phyloP scores from a whole-genome alignment of 306 rosid genomes.

The Hippophae gyantsensis region DNA sequence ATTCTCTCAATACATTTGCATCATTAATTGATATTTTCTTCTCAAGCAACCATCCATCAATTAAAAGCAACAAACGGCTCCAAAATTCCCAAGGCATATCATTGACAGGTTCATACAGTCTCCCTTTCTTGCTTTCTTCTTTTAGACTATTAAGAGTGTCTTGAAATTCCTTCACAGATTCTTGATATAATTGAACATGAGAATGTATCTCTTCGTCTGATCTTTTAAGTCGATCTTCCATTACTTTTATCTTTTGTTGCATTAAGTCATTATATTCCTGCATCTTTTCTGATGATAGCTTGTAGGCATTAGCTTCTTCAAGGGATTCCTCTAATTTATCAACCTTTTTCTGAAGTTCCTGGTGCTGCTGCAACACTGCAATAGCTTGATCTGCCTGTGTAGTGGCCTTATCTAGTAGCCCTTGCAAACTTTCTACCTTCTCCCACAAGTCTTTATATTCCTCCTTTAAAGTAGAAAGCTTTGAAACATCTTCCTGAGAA shows the following conservation, averaged over 20 bases:
- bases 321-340: constrained; percentile 73
- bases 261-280: constrained; percentile 49
- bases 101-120: constrained; percentile 53
- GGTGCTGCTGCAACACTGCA: constrained; percentile 62
- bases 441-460: constrained; percentile 55
- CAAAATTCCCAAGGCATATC: constrained; percentile 95
- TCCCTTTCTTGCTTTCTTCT: constrained; percentile 68
- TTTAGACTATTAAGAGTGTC: constrained; percentile 52
- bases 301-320: constrained; percentile 52
- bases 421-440: constrained; percentile 64
- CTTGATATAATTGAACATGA: constrained; percentile 72
- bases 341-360: constrained; percentile 67
- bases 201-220: constrained; percentile 80
- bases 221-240: constrained; percentile 74
- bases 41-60: constrained; percentile 91
- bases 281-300: constrained; percentile 67
- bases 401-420: constrained; percentile 60
- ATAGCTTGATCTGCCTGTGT: constrained; percentile 65
- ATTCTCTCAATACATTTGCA: constrained; percentile 63
- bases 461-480: constrained; percentile 44
- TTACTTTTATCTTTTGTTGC: constrained; percentile 64
- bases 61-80: constrained; percentile 69
- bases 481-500: constrained; percentile 61
- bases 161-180: constrained; percentile 77
- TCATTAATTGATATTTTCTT: constrained; percentile 60